Conservation (phyloP, 768 basidiomycete genomes). For the Tricholoma sp. region DNA sequence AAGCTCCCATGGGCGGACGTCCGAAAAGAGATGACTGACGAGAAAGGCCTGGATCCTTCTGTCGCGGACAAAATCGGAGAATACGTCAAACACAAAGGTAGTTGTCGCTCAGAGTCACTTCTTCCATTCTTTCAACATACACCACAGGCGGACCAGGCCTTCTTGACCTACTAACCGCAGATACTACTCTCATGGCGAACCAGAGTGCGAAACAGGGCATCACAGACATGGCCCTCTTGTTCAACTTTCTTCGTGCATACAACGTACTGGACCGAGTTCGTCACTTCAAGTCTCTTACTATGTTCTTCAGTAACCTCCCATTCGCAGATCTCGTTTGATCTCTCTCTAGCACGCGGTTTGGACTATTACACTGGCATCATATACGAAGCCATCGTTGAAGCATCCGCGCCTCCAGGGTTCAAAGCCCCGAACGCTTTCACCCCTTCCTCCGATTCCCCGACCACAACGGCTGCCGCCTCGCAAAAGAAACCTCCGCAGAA, state of each 20-base stretch:
- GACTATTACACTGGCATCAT: constrained; percentile 99
- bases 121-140: neutral
- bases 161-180: constrained; percentile 61
- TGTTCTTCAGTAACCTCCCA: neutral
- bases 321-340: constrained; percentile 84
- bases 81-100: constrained; percentile 94
- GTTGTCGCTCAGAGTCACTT: constrained; percentile 3
- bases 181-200: constrained; percentile 63
- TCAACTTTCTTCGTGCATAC: constrained; percentile 78
- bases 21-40: constrained; percentile 92
- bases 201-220: constrained; percentile 75
- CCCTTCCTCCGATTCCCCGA: constrained; percentile 29
- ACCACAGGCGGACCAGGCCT: constrained; percentile 72
- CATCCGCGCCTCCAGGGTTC: constrained; percentile 88
- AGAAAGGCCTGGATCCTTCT: constrained; percentile 79
- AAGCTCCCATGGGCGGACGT: constrained; percentile 89
- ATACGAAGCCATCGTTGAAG: constrained; percentile 92
- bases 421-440: constrained; percentile 46
- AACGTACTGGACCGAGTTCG: constrained; percentile 70
- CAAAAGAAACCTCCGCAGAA: constrained; percentile 31
- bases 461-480: constrained; percentile 26
- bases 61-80: constrained; percentile 94
- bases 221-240: constrained; percentile 80
- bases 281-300: neutral
- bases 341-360: constrained; percentile 94